phyloP scores from a whole-genome alignment of 495 filamentous ascomycete genomes.

The Zalerion maritima region DNA sequence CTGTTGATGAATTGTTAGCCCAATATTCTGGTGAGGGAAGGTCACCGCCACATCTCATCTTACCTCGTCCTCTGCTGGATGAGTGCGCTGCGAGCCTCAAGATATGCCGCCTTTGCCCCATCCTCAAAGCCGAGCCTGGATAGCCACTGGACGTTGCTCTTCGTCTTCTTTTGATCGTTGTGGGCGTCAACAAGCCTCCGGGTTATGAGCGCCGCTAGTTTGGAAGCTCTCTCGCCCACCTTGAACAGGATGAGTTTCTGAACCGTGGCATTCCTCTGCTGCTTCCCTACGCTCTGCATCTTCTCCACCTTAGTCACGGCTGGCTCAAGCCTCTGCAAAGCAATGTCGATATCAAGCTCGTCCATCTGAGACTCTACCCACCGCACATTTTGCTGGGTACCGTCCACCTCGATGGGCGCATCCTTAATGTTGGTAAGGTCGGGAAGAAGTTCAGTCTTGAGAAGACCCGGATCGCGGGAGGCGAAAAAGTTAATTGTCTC shows the following conservation, averaged over 20 bases:
- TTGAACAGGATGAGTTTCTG: constrained; percentile 82
- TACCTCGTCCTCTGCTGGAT: constrained; percentile 74
- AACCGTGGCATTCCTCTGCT: constrained; percentile 72
- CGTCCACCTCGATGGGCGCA: constrained; percentile 87
- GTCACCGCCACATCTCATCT: too few species aligned
- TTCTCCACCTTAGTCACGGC: constrained; percentile 73
- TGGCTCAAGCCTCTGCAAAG: constrained; percentile 75
- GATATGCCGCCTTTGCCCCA: constrained; percentile 71
- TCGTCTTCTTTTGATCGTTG: constrained; percentile 55
- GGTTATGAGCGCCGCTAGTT: constrained; percentile 58
- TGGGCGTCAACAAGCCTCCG: constrained; percentile 60
- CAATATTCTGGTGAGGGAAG: too few species aligned
- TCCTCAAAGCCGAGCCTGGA: constrained; percentile 78
- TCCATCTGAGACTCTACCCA: constrained; percentile 94
- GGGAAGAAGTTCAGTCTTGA: constrained; percentile 56
- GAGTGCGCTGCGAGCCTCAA: constrained; percentile 58
- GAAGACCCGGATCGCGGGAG: constrained; percentile 50
- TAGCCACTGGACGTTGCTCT: constrained; percentile 64
- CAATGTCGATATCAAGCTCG: constrained; percentile 90
- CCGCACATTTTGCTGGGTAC: constrained; percentile 85
- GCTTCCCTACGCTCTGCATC: constrained; percentile 58
- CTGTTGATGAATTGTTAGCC: too few species aligned
- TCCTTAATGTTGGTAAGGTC: constrained; percentile 55
- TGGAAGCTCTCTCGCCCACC: constrained; percentile 70
- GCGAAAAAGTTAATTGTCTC: constrained; percentile 74